phyloP scores from a whole-genome alignment of 352 stramenopile species.

The Aphanomyces astaci region DNA sequence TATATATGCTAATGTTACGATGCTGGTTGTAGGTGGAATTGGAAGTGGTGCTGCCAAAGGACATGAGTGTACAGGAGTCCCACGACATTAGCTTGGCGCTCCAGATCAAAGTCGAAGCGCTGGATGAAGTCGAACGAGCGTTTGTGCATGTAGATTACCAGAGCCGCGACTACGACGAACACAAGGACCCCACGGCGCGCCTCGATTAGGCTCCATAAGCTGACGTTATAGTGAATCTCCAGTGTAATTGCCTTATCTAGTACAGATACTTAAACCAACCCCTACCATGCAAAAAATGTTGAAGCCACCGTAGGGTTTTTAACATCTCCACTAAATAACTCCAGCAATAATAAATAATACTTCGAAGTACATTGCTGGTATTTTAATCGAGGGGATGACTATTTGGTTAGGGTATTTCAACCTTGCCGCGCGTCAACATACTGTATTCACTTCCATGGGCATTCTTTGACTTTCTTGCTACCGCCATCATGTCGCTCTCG shows the following conservation, averaged over 20 bases:
- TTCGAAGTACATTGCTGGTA: too few species aligned
- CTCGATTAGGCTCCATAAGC: neutral
- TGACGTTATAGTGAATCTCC: too few species aligned
- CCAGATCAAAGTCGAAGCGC: constrained; percentile 92
- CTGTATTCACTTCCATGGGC: neutral
- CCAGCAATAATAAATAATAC: too few species aligned
- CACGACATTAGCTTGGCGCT: constrained; percentile 96
- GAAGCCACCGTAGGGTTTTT: neutral
- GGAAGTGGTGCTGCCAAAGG: constrained; percentile 76
- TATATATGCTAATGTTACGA: too few species aligned
- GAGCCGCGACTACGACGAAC: constrained; percentile 80
- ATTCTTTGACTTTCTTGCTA: neutral
- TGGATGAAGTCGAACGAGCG: constrained; percentile 94
- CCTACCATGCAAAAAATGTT: neutral
- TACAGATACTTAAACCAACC: too few species aligned
- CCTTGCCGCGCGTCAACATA: neutral
- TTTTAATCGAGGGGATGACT: too few species aligned
- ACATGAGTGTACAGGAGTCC: constrained; percentile 88
- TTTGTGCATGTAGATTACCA: constrained; percentile 98
- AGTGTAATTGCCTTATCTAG: neutral
- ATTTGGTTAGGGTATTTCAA: neutral
- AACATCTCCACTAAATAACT: neutral
- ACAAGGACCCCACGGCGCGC: constrained; percentile 77
- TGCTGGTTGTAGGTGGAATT: constrained; percentile 49
- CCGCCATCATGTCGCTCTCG: neutral